Percentiles rank a stretch among this genome's conserved stretches.
Evolutionary conservation across 176 grass and related monocot genomes (phyloP).

Genomic region (Aegilops tauschii): DNA sequence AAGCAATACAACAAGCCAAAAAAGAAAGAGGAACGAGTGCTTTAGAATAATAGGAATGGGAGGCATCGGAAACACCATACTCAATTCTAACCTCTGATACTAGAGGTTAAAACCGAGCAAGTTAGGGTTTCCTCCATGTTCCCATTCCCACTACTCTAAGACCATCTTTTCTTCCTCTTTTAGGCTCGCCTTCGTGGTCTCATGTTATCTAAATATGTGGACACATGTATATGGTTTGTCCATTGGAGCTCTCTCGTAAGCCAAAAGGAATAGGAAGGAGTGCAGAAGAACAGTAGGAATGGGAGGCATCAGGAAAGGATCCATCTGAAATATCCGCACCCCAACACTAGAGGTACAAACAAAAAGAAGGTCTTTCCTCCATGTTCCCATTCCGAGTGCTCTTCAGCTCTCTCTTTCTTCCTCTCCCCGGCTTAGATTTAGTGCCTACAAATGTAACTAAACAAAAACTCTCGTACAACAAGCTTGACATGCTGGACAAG

Average conservation of each 20-base stretch:
- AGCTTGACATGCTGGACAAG: too few relatives aligned
- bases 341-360: not conserved
- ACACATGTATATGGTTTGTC: not conserved
- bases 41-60: constrained; percentile 12
- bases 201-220: not conserved
- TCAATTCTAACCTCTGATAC: not conserved
- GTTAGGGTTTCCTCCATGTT: not conserved
- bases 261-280: constrained; percentile 11
- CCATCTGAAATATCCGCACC: not conserved
- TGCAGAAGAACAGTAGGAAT: constrained; percentile 20
- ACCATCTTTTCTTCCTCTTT: not conserved
- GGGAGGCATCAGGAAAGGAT: constrained; percentile 20
- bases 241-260: not conserved
- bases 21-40: constrained; percentile 25
- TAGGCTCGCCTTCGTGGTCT: not conserved
- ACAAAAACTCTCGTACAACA: not conserved
- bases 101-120: not conserved
- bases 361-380: not conserved
- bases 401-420: not conserved
- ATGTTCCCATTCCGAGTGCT: not conserved
- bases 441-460: not conserved
- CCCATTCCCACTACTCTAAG: not conserved
- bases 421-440: not conserved
- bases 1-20: not conserved
- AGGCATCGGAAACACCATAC: not conserved